Evolutionary conservation across 192 early-diverging fungal species (phyloP), one percentile per base, ranked within the genome.

Genomic region (Jimgerdemannia flammicorona): DNA sequence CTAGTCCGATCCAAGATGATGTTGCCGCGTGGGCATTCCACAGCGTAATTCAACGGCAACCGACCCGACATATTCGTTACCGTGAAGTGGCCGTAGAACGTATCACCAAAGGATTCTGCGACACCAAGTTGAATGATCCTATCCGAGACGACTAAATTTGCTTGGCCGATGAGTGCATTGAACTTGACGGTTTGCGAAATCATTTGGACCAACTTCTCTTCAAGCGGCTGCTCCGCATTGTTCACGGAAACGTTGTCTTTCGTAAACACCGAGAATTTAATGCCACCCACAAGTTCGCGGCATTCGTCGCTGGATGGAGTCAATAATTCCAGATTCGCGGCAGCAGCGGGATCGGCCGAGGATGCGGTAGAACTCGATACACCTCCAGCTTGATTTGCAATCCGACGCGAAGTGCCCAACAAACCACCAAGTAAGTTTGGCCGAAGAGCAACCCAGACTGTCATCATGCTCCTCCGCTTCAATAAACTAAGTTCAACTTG

Each of bases 111-210:
- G 10, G 77, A 71, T 4, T 78, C 75, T 4, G 87, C 84, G 63
- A 81, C 83, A 0, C 95, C 94, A 64, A 96, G 82, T 64, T 93
- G 91, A 64, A 96, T 85, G 2, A 91, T 39, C 1, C 77, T 82
- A 18, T 90, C 83, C 0, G 92, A 92, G 0, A 95, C 84, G n/a
- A 85, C 78, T 19, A 95, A 75, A 74, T 90, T 80, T 3, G 95
- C 95, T 20, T 91, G 88, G 3, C 95, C 95, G 80, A 95, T 95
- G 19, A 91, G 81, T 0, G 95, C 92, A 4, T 83, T 88, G 64
- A 96, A 96, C 71, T 91, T 93, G 40, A 94, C 86, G 1, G 92
- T 93, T 72, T 96, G 94, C 7, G 87, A 90, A 6, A 84, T 77
- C 17, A 92, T 79, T 40, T 83, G 80, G n/a, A 89, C 76, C 18